These are phyloP conservation scores for Fraxinus sp. DNA, from an alignment of 305 asterid genomes.

Conservation along the genomic window DNA sequence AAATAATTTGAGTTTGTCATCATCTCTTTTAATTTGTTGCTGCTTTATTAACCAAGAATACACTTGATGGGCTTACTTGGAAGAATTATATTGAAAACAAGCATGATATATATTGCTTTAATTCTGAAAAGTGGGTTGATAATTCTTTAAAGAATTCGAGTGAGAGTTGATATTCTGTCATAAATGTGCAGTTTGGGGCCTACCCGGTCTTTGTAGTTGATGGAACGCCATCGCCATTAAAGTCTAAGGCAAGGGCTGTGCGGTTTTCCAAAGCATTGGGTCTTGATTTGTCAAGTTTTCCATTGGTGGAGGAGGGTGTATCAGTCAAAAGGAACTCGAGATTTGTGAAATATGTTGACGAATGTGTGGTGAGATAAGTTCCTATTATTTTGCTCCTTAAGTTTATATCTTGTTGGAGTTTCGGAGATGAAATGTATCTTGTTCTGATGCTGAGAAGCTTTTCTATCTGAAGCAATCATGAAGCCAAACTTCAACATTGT, in stretches of 20 bases:
- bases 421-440: neutral
- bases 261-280: slow-evolving; percentile 76
- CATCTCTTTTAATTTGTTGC: neutral
- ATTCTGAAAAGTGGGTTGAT: slow-evolving; percentile 16
- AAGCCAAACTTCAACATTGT: neutral
- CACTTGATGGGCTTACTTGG: neutral
- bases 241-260: slow-evolving; percentile 73
- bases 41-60: neutral
- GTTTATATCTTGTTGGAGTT: slow-evolving; percentile 6
- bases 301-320: slow-evolving; percentile 57
- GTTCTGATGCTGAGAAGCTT: neutral
- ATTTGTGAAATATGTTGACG: slow-evolving; percentile 64
- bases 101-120: neutral
- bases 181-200: slow-evolving; percentile 77
- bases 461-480: neutral
- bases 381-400: neutral
- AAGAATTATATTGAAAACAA: neutral
- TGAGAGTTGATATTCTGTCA: slow-evolving; percentile 21
- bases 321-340: slow-evolving; percentile 63
- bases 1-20: neutral
- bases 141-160: slow-evolving; percentile 3
- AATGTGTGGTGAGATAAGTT: slow-evolving; percentile 72
- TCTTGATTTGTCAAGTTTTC: slow-evolving; percentile 51
- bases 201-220: slow-evolving; percentile 83
- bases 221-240: slow-evolving; percentile 90